Conservation (phyloP, 2,329 filamentous ascomycete genomes). For the Leptographium lundbergii region DNA sequence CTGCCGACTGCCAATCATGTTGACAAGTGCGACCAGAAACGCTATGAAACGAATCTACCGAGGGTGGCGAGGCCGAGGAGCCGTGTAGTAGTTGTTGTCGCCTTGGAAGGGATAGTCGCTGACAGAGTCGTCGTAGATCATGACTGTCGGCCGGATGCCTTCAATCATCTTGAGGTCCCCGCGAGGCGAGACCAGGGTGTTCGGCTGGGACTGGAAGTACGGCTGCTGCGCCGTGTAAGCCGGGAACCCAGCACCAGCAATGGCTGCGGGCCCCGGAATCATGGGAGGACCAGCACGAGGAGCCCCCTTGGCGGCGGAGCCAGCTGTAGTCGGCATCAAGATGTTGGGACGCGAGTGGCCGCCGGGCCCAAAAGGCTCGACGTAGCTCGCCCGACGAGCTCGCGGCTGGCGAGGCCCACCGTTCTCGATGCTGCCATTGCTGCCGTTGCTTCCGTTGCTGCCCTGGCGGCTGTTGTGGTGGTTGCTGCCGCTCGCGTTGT, state of each 20-base stretch:
- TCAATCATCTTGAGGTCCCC: neutral
- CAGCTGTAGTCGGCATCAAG: neutral
- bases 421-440: constrained; percentile 1
- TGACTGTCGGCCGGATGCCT: neutral
- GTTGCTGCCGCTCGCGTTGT: neutral
- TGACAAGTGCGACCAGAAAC: too few relatives aligned
- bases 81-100: neutral
- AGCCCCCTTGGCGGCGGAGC: neutral
- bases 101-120: neutral
- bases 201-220: neutral
- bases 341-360: constrained; percentile 7
- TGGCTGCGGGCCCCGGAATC: neutral
- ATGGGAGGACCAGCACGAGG: neutral
- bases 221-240: neutral
- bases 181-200: neutral
- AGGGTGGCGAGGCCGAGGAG: neutral
- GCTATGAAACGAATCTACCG: neutral
- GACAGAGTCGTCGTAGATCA: neutral
- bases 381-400: constrained; percentile 14
- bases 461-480: constrained; percentile 10
- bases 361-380: constrained; percentile 17
- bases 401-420: constrained; percentile 6
- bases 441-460: constrained; percentile 16
- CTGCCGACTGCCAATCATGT: too few relatives aligned
- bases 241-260: neutral